Base-by-base conservation (phyloP, 495 filamentous ascomycete genomes). In the Aspergillus leporis region DNA sequence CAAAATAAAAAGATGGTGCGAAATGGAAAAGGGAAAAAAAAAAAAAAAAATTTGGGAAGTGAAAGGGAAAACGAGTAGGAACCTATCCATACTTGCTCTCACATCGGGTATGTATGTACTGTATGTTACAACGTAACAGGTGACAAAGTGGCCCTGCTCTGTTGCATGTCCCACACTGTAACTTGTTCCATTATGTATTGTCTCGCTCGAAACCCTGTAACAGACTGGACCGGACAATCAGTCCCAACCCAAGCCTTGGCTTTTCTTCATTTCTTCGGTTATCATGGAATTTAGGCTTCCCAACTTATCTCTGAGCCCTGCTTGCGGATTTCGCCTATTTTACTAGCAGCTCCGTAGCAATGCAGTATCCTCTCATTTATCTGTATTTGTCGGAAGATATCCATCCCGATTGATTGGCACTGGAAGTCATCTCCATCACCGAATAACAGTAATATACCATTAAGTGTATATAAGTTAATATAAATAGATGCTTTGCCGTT, bases 381-480 rank as follows among this genome's bases (percentile, higher is more conserved):
- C 14, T 5, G 10, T n/a, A 18, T 41, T 41, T 16, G 31, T 21
- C 54, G 54, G 54, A 43, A 22, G 41, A 49, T 56, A 56, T 52
- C 47, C 47, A 32, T 50, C 34, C 32, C 10, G 47, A 36, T 53
- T 60, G 41, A 60, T 60, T 60, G 31, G 28, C 57, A 54, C 55
- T 14, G 40, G 58, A 60, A 31, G 25, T 53, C 49, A 31, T 34
- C 41, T 21, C 19, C 21, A n/a, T 47, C 43, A 47, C 21, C 43
- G 12, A 47, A 47, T 23, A 9, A 22, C 23, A 47, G 10, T 9
- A n/a, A 40, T 40, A 28, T 28, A 28, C 25, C n/a, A n/a, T n/a
- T n/a, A n/a, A n/a, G n/a, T n/a, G n/a, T n/a, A n/a, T n/a, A 38
- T 32, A 36, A 12, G n/a, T 47, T 47, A 47, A 47, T 47, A 19